Percentiles rank a stretch among this genome's conserved stretches.
phyloP scores from a whole-genome alignment of 2,329 filamentous ascomycete species.

The Cytospora schulzeri region DNA sequence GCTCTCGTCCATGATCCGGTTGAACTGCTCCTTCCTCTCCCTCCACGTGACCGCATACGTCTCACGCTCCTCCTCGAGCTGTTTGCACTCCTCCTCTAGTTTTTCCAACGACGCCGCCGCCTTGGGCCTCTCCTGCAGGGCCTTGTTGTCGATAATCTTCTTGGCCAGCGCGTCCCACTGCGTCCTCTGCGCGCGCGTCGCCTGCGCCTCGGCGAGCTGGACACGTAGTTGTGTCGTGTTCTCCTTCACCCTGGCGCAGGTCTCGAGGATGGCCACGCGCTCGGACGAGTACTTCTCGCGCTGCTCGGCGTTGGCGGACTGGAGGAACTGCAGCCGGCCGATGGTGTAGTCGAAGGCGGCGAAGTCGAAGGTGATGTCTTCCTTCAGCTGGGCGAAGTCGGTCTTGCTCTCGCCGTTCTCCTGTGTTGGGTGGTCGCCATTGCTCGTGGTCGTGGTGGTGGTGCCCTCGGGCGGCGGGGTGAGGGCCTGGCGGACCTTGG shows the following conservation, averaged over 20 bases:
- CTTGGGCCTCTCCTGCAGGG: conserved; percentile 82
- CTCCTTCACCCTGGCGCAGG: conserved; percentile 75
- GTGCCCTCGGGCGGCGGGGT: conserved; percentile 66
- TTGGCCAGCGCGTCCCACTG: conserved; percentile 87
- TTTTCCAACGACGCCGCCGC: conserved; percentile 77
- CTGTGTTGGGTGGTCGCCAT: conserved; percentile 28
- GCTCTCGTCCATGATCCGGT: conserved; percentile 87
- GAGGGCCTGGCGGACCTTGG: conserved; percentile 54
- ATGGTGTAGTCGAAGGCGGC: conserved; percentile 85
- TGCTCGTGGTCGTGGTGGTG: no score
- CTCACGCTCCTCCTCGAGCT: conserved; percentile 81
- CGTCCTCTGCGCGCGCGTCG: conserved; percentile 76
- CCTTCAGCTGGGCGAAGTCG: conserved; percentile 69
- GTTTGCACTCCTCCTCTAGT: conserved; percentile 83
- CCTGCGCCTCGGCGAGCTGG: conserved; percentile 77
- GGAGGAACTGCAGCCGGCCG: conserved; percentile 83
- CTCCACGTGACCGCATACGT: conserved; percentile 82
- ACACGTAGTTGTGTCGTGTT: conserved; percentile 71
- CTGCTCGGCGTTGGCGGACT: conserved; percentile 80
- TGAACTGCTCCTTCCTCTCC: conserved; percentile 84
- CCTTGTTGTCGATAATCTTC: conserved; percentile 78
- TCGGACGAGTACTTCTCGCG: conserved; percentile 81
- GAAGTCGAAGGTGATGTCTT: conserved; percentile 87
- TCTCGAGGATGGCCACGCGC: conserved; percentile 75
- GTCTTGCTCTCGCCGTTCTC: conserved; percentile 41